Percentiles rank a stretch among this genome's conserved stretches.
phyloP scores from a whole-genome alignment of 164 flowering plant species.

The Brasenia schreberi region DNA sequence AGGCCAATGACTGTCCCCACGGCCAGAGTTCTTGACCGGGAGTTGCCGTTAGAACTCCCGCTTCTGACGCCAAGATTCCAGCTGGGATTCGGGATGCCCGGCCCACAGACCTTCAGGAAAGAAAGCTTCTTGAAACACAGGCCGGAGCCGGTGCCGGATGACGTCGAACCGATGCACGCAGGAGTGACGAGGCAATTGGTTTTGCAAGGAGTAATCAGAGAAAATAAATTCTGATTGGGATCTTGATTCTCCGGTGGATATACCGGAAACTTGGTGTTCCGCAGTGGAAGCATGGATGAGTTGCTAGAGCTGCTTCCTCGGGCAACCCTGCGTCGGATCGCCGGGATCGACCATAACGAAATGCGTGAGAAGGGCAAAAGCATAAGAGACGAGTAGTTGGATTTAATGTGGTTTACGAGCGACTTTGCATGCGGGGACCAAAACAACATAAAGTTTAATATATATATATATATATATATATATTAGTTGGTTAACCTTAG shows the following conservation, averaged over 20 bases:
- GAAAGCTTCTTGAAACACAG: slow-evolving; percentile 43
- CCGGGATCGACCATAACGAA: slow-evolving; percentile 45
- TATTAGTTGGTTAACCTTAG: too few species aligned
- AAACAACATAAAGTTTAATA: too few species aligned
- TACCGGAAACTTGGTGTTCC: slow-evolving; percentile 46
- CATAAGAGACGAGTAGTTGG: slow-evolving; percentile 47
- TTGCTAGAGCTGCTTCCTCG: slow-evolving; percentile 43
- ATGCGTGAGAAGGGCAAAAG: slow-evolving; percentile 61
- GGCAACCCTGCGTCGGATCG: slow-evolving; percentile 62
- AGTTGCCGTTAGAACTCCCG: background rate
- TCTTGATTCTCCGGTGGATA: slow-evolving; percentile 36
- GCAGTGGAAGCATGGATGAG: slow-evolving; percentile 37
- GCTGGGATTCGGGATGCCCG: slow-evolving; percentile 22
- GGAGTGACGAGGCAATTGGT: slow-evolving; percentile 38
- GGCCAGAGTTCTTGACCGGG: background rate
- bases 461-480: too few species aligned
- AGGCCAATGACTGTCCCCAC: slow-evolving; percentile 11
- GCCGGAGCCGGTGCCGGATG: slow-evolving; percentile 63
- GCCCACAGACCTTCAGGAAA: slow-evolving; percentile 59
- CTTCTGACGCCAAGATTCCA: background rate
- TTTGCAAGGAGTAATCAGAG: slow-evolving; percentile 40
- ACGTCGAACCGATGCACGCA: slow-evolving; percentile 55
- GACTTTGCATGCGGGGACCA: too few species aligned
- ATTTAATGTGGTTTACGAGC: too few species aligned
- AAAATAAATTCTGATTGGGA: slow-evolving; percentile 20